Percentiles rank a stretch among this genome's conserved stretches.
phyloP scores from a whole-genome alignment of 306 rosid genomes.

The Vigna radiata region DNA sequence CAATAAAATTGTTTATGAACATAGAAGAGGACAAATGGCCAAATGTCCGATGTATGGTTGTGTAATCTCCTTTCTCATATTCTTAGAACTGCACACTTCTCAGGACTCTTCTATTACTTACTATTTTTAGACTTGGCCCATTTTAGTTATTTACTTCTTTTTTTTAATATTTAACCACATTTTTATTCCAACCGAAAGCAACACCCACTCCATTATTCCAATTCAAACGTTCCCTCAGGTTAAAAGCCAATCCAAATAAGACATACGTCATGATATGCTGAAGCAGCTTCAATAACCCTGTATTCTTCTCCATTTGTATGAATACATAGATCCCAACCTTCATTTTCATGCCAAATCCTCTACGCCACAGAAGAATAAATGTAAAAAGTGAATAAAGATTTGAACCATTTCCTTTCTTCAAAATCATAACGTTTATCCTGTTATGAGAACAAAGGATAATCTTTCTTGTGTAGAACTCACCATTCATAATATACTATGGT shows the following conservation, averaged over 20 bases:
- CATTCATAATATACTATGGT: not conserved
- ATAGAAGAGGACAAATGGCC: not conserved
- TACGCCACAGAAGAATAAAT: not conserved
- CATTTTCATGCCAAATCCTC: not conserved
- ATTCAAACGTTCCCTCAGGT: not conserved
- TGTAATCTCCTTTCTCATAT: not conserved
- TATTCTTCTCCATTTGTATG: not conserved
- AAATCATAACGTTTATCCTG: not conserved
- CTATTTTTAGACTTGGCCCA: not conserved
- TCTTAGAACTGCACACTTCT: not conserved
- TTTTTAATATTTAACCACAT: not conserved
- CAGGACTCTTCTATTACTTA: not conserved
- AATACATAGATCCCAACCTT: not conserved
- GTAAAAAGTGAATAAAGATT: not conserved
- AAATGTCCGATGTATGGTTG: not conserved
- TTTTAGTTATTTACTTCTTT: not conserved
- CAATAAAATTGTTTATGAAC: not conserved
- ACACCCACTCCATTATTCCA: not conserved
- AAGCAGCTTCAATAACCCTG: not conserved
- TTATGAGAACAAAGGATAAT: not conserved
- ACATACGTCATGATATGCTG: not conserved
- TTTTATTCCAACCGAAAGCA: not conserved
- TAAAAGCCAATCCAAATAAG: not conserved
- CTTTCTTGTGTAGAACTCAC: not conserved
- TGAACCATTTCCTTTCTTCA: not conserved